These are phyloP conservation scores for Myxozyma mucilagina DNA, from an alignment of 805 yeast species.

Conservation along the genomic window DNA sequence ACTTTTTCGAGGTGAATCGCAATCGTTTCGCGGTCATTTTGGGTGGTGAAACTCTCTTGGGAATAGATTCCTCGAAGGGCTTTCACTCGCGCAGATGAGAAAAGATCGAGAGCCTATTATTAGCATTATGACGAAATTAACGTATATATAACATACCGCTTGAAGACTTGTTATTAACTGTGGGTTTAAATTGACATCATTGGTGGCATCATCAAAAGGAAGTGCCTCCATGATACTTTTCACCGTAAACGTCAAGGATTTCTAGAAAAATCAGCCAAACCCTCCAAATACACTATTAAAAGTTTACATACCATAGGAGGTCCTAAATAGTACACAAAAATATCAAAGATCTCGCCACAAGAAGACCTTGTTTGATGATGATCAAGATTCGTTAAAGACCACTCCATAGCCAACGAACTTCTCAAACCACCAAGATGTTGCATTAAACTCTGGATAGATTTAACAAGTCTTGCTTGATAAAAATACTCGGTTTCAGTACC, in stretches of 20 bases:
- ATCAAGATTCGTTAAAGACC: conserved; percentile 21
- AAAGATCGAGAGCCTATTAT: conserved; percentile 47
- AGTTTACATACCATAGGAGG: conserved; percentile 64
- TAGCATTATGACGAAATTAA: too few species aligned
- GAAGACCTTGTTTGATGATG: conserved; percentile 13
- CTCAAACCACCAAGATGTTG: conserved; percentile 66
- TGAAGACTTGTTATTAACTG: conserved; percentile 41
- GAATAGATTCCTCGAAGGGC: conserved; percentile 61
- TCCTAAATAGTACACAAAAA: conserved; percentile 66
- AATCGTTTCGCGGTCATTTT: conserved; percentile 42
- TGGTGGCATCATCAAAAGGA: conserved; percentile 50
- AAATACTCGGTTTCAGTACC: conserved; percentile 60
- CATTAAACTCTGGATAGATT: conserved; percentile 52
- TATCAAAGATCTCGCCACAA: conserved; percentile 54
- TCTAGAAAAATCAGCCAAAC: not conserved
- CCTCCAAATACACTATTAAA: not conserved
- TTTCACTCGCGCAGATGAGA: conserved; percentile 54
- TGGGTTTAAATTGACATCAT: conserved; percentile 45
- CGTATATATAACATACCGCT: conserved; percentile 6
- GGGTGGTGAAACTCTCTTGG: conserved; percentile 52
- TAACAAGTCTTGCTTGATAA: conserved; percentile 49
- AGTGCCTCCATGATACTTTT: conserved; percentile 59
- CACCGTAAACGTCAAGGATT: conserved; percentile 39
- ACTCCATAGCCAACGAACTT: conserved; percentile 60
- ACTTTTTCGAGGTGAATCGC: conserved; percentile 69